phyloP scores from a whole-genome alignment of 495 filamentous ascomycete species.

The Aspergillus saccharolyticus region DNA sequence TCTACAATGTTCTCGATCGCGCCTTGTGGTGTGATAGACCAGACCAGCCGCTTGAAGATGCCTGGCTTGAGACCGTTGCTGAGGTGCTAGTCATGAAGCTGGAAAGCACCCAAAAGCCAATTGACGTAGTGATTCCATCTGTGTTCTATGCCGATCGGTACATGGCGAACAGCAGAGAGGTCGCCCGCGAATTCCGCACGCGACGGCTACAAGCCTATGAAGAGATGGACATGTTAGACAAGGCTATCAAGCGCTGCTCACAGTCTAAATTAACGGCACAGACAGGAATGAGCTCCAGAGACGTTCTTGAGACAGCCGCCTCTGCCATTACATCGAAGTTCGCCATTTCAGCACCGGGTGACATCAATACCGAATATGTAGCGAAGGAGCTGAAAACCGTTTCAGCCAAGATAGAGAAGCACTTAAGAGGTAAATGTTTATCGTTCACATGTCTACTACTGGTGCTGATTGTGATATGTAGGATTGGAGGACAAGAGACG shows the following conservation, averaged over 20 bases:
- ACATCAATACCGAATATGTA: conserved; percentile 27
- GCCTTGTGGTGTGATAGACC: conserved; percentile 56
- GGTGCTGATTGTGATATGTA: conserved; percentile 20
- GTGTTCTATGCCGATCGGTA: conserved; percentile 79
- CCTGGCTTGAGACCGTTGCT: conserved; percentile 51
- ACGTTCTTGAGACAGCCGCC: conserved; percentile 37
- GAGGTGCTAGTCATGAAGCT: conserved; percentile 67
- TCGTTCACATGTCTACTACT: not conserved
- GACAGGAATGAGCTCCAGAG: conserved; percentile 26
- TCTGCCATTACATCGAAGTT: conserved; percentile 23
- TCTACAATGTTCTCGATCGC: conserved; percentile 72
- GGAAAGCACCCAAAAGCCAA: conserved; percentile 41
- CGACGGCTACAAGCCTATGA: conserved; percentile 34
- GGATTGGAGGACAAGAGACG: conserved; percentile 51
- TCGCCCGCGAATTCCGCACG: conserved; percentile 46
- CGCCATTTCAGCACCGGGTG: conserved; percentile 17
- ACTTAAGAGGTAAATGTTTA: conserved; percentile 39
- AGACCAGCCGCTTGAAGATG: conserved; percentile 47
- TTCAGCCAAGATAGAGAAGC: conserved; percentile 42
- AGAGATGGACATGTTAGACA: conserved; percentile 39
- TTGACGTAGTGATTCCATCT: conserved; percentile 62
- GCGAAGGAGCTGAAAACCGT: conserved; percentile 35
- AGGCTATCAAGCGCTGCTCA: conserved; percentile 30
- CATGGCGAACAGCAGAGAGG: conserved; percentile 51
- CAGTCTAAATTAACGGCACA: conserved; percentile 18